A percentile compares a stretch with the other conserved stretches of the same genome.
phyloP scores from a whole-genome alignment of 331 rosid genomes.

The Spiraea crenata region DNA sequence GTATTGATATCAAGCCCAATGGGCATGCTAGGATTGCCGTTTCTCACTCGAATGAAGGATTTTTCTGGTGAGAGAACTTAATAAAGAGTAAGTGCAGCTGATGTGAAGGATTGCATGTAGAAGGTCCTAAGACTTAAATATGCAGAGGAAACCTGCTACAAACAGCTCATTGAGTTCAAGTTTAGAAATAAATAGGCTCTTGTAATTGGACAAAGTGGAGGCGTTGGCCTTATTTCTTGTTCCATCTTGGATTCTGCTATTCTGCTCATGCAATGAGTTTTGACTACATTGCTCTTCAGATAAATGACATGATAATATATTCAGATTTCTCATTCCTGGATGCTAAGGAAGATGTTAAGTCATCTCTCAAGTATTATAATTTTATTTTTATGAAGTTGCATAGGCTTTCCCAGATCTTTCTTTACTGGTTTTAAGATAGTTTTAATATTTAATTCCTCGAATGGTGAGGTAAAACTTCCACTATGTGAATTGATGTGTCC shows the following conservation, averaged over 20 bases:
- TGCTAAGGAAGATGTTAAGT: slow-evolving; percentile 36
- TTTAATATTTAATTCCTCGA: neutral
- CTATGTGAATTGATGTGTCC: slow-evolving; percentile 11
- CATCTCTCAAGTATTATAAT: slow-evolving; percentile 40
- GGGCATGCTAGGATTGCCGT: too few species aligned
- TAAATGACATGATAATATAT: slow-evolving; percentile 49
- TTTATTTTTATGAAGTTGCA: slow-evolving; percentile 8
- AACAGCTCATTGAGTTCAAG: slow-evolving; percentile 88
- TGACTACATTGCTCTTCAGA: slow-evolving; percentile 56
- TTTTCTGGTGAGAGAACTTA: too few species aligned
- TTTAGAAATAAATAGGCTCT: slow-evolving; percentile 74
- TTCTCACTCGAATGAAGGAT: too few species aligned
- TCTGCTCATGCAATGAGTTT: slow-evolving; percentile 73
- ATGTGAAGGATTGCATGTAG: slow-evolving; percentile 63
- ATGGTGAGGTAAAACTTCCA: slow-evolving; percentile 7
- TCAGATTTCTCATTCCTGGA: slow-evolving; percentile 70
- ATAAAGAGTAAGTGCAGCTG: slow-evolving; percentile 65
- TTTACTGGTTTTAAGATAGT: neutral
- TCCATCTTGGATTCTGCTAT: slow-evolving; percentile 71
- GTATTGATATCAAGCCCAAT: too few species aligned
- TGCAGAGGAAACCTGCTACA: slow-evolving; percentile 71
- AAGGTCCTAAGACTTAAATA: slow-evolving; percentile 65
- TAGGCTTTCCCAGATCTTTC: slow-evolving; percentile 2
- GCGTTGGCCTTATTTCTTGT: slow-evolving; percentile 65
- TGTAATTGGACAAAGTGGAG: slow-evolving; percentile 84